These are phyloP conservation scores for Pythium dissimile DNA, from an alignment of 352 stramenopile genomes.

Conservation along the genomic window DNA sequence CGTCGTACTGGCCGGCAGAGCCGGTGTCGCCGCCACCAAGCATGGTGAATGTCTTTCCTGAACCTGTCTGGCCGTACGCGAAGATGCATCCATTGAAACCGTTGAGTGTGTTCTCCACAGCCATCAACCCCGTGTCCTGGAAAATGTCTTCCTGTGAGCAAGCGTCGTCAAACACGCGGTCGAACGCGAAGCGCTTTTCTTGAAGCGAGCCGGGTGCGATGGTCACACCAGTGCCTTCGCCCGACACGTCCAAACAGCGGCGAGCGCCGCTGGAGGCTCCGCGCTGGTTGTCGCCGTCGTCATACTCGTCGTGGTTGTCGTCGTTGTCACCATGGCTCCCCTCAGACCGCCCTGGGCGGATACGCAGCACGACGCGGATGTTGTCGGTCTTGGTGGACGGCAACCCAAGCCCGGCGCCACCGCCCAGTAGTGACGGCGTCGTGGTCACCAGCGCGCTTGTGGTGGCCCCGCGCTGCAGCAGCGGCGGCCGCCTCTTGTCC, in stretches of 20 bases:
- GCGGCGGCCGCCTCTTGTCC: background rate
- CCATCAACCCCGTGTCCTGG: slow-evolving; percentile 58
- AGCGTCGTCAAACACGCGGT: slow-evolving; percentile 70
- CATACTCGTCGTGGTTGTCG: slow-evolving; percentile 8
- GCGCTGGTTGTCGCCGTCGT: slow-evolving; percentile 26
- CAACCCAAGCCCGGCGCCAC: background rate
- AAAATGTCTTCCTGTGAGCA: slow-evolving; percentile 82
- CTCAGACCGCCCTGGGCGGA: slow-evolving; percentile 18
- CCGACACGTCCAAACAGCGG: slow-evolving; percentile 56
- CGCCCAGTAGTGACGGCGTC: background rate
- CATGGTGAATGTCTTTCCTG: slow-evolving; percentile 90
- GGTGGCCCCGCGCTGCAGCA: slow-evolving; percentile 13
- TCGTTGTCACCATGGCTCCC: background rate
- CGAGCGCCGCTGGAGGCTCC: slow-evolving; percentile 6
- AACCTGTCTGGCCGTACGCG: slow-evolving; percentile 87
- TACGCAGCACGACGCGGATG: slow-evolving; percentile 20
- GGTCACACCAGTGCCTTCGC: slow-evolving; percentile 54
- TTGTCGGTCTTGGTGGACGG: slow-evolving; percentile 20
- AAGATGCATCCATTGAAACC: slow-evolving; percentile 91
- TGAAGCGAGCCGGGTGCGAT: slow-evolving; percentile 56
- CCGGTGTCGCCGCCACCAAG: slow-evolving; percentile 36
- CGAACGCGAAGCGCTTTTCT: slow-evolving; percentile 84
- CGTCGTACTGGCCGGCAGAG: slow-evolving; percentile 16
- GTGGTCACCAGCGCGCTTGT: background rate
- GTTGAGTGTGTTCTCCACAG: slow-evolving; percentile 79